Evolutionary conservation across 345 rosid species (phyloP).

Genomic region (Rhodamnia argentea): DNA sequence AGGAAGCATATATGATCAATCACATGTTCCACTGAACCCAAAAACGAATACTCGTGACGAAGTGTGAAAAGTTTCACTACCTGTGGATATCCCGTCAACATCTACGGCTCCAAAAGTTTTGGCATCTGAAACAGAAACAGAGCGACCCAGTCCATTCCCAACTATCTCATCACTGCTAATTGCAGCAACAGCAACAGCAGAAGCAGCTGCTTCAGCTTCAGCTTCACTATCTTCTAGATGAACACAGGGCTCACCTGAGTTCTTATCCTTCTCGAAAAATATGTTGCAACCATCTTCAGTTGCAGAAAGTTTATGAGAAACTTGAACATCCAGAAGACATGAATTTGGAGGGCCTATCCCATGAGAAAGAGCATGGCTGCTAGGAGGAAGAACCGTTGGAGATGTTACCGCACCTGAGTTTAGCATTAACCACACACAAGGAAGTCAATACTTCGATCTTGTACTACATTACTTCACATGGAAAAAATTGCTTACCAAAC

Average conservation of each 20-base stretch:
- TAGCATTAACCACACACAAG: conserved; percentile 1
- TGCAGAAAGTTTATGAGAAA: conserved; percentile 27
- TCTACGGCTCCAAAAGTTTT: conserved; percentile 48
- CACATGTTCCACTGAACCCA: background rate
- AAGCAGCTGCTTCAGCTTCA: conserved; percentile 86
- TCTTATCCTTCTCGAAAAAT: conserved; percentile 68
- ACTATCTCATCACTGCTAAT: conserved; percentile 71
- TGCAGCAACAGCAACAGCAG: conserved; percentile 90
- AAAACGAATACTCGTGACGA: background rate
- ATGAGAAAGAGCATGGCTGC: conserved; percentile 34
- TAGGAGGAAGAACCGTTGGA: conserved; percentile 55
- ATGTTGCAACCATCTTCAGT: conserved; percentile 40
- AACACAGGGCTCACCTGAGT: conserved; percentile 33
- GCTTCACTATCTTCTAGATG: conserved; percentile 64
- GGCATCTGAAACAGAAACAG: conserved; percentile 47
- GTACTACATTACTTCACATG: background rate
- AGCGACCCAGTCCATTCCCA: conserved; percentile 35
- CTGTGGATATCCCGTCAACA: conserved; percentile 30
- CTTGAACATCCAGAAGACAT: conserved; percentile 34
- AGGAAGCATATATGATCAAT: background rate
- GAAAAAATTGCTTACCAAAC: conserved; percentile 50
- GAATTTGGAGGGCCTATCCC: conserved; percentile 56
- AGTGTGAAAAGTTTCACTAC: conserved; percentile 4
- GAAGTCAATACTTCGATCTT: background rate
- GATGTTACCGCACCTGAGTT: conserved; percentile 86